Evolutionary conservation across 2,329 filamentous ascomycete genomes (phyloP).

Genomic region (Rutstroemia sp.): DNA sequence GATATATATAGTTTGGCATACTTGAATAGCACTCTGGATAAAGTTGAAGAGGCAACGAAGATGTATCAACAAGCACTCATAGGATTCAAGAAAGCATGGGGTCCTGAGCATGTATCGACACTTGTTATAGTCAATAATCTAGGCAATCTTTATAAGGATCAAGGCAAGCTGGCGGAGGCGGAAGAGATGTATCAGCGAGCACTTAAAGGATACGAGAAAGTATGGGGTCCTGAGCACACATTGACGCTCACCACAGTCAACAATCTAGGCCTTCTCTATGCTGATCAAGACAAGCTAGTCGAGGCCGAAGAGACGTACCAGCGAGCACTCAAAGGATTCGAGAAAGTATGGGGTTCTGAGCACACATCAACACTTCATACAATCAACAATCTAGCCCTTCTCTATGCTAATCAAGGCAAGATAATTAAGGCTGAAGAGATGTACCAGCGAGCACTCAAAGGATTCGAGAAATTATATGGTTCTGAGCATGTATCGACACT

Average conservation of each 20-base stretch:
- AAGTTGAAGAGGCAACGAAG: not conserved
- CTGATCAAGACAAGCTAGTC: too few species aligned
- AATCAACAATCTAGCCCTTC: too few species aligned
- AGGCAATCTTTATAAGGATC: not conserved
- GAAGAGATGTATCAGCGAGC: not conserved
- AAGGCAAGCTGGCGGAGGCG: not conserved
- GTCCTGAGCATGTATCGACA: conserved; percentile 1
- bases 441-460: conserved; percentile 1
- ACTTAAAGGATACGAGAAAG: too few species aligned
- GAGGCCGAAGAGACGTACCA: too few species aligned
- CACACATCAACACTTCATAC: too few species aligned
- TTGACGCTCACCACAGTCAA: too few species aligned
- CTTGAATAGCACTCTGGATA: not conserved
- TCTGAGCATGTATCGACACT: not conserved
- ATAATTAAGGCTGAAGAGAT: not conserved
- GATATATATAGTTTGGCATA: not conserved
- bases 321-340: not conserved
- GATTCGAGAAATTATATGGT: not conserved
- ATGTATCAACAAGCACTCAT: not conserved
- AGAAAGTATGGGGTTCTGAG: not conserved
- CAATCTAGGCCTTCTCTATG: too few species aligned
- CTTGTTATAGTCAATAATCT: not conserved
- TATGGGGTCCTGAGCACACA: too few species aligned
- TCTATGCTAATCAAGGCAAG: too few species aligned
- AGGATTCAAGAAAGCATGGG: not conserved